Percentiles rank a stretch among this genome's conserved stretches.
These are phyloP conservation scores for Lactifluus hygrophoroides DNA, from an alignment of 768 basidiomycete genomes.

Conservation along the genomic window DNA sequence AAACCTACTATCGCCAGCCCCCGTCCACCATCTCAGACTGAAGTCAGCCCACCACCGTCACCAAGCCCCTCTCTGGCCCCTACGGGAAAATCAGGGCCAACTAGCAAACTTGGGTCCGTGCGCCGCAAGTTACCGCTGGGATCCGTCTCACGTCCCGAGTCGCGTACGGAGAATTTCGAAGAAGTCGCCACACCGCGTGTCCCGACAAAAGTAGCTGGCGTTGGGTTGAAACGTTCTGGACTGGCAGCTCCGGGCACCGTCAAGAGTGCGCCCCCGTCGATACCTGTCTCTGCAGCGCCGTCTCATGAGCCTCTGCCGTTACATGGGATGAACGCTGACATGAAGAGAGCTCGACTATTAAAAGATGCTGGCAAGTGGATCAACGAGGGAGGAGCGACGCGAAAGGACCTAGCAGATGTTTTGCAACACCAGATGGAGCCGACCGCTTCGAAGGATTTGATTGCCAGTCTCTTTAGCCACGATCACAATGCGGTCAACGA, in stretches of 20 bases:
- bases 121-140: slow-evolving; percentile 66
- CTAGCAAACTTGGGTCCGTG: slow-evolving; percentile 51
- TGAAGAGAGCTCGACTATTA: slow-evolving; percentile 54
- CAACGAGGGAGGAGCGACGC: slow-evolving; percentile 73
- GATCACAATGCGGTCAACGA: slow-evolving; percentile 96
- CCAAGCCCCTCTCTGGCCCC: slow-evolving; percentile 31
- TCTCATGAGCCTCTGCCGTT: slow-evolving; percentile 31
- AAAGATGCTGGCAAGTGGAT: slow-evolving; percentile 81
- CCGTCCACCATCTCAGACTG: slow-evolving; percentile 22
- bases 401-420: slow-evolving; percentile 80
- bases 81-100: slow-evolving; percentile 31
- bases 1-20: slow-evolving; percentile 21
- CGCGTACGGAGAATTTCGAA: slow-evolving; percentile 31
- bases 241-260: slow-evolving; percentile 23
- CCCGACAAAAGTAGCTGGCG: slow-evolving; percentile 24
- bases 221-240: slow-evolving; percentile 36
- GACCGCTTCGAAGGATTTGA: slow-evolving; percentile 65
- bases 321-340: slow-evolving; percentile 45
- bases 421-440: slow-evolving; percentile 91
- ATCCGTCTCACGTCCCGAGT: slow-evolving; percentile 39
- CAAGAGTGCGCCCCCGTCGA: slow-evolving; percentile 28
- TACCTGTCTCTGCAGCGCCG: slow-evolving; percentile 28
- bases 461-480: slow-evolving; percentile 79
- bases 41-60: slow-evolving; percentile 38
- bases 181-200: slow-evolving; percentile 28